phyloP scores from a whole-genome alignment of 148 eudicot species.

The Rhododendron simsii region DNA sequence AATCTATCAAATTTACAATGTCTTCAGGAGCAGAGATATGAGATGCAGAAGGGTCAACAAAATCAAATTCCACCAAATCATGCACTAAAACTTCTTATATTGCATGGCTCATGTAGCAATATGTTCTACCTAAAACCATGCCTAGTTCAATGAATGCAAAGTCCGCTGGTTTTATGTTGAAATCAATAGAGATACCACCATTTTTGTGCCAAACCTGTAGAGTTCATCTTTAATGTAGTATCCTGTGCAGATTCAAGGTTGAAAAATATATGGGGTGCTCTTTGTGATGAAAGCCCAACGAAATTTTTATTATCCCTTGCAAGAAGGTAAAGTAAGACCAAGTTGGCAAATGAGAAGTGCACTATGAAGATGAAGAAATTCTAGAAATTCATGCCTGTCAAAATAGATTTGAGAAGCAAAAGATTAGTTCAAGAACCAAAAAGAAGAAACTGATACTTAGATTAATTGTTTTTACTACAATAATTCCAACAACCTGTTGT shows the following conservation, averaged over 20 bases:
- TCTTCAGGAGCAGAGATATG: conserved; percentile 33
- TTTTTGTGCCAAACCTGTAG: conserved; percentile 27
- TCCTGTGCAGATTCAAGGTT: conserved; percentile 46
- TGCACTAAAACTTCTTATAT: conserved; percentile 1
- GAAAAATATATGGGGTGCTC: conserved; percentile 28
- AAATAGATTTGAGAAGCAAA: conserved; percentile 1
- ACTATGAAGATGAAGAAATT: conserved; percentile 80
- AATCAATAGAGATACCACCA: conserved; percentile 29
- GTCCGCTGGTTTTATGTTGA: conserved; percentile 34
- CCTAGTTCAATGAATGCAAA: conserved; percentile 47
- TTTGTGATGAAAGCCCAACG: conserved; percentile 25
- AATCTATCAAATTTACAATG: conserved; percentile 45
- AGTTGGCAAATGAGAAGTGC: conserved; percentile 60
- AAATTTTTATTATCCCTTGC: conserved; percentile 7
- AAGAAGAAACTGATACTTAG: background rate
- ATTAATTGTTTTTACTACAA: background rate
- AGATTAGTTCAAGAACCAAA: background rate
- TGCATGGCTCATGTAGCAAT: conserved; percentile 28
- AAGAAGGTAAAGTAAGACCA: conserved; percentile 45
- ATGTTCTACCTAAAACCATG: conserved; percentile 32
- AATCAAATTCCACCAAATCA: conserved; percentile 15
- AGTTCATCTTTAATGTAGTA: conserved; percentile 46
- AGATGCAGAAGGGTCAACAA: conserved; percentile 13
- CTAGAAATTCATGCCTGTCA: conserved; percentile 78
- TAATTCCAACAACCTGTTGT: background rate